phyloP scores from a whole-genome alignment of 2,329 filamentous ascomycete genomes.

The Dissoconium aciculare region DNA sequence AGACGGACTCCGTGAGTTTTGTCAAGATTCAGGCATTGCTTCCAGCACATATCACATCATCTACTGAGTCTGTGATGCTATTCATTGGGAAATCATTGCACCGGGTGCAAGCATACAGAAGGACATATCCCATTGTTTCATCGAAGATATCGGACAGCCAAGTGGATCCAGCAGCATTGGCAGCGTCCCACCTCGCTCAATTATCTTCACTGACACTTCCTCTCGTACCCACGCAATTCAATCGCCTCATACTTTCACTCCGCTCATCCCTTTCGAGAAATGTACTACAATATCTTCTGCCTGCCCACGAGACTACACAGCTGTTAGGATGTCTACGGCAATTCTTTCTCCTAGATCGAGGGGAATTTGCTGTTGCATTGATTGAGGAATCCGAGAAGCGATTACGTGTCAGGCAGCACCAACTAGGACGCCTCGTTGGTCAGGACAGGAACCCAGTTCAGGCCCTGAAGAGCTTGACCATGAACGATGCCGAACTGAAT shows the following conservation, averaged over 20 bases:
- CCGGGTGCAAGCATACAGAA: conserved; percentile 45
- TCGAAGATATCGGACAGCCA: conserved; percentile 1
- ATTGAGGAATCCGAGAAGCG: conserved; percentile 74
- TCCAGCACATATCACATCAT: conserved; percentile 61
- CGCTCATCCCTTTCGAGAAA: conserved; percentile 71
- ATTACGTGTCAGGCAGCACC: conserved; percentile 57
- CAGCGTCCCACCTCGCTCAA: conserved; percentile 53
- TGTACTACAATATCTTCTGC: conserved; percentile 66
- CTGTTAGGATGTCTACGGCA: conserved; percentile 64
- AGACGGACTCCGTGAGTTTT: conserved; percentile 31
- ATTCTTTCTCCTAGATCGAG: conserved; percentile 74
- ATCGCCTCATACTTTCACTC: conserved; percentile 59
- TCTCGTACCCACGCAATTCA: conserved; percentile 55
- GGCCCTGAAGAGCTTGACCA: conserved; percentile 45
- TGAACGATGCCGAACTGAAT: conserved; percentile 78
- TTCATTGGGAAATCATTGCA: conserved; percentile 85
- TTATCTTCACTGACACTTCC: conserved; percentile 58
- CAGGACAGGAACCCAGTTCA: conserved; percentile 31
- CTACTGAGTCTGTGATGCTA: conserved; percentile 67
- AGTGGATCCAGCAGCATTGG: conserved; percentile 39
- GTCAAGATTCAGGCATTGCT: conserved; percentile 45
- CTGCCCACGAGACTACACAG: conserved; percentile 60
- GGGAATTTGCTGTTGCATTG: conserved; percentile 80
- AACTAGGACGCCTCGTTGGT: conserved; percentile 38
- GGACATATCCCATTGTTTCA: background rate